phyloP scores from a whole-genome alignment of 345 rosid genomes.

The Balakata baccata region DNA sequence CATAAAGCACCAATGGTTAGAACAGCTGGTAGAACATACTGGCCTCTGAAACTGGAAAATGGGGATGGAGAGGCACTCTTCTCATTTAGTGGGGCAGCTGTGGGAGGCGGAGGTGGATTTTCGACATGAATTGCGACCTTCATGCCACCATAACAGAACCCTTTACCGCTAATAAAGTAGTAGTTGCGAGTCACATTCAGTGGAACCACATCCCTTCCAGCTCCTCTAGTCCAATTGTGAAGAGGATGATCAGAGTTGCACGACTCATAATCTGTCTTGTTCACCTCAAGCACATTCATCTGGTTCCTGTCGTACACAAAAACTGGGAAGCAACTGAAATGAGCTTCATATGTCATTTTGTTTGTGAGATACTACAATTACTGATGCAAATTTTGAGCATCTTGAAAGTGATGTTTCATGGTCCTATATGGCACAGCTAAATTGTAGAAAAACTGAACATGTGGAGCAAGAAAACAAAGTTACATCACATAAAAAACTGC shows the following conservation, averaged over 20 bases:
- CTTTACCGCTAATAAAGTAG: slow-evolving; percentile 79
- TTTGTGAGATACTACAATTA: no score
- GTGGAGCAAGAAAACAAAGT: not conserved
- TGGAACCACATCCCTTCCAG: slow-evolving; percentile 89
- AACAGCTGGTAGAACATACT: slow-evolving; percentile 39
- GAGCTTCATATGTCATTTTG: not conserved
- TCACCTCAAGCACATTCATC: slow-evolving; percentile 79
- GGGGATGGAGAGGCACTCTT: slow-evolving; percentile 38
- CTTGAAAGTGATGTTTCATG: not conserved
- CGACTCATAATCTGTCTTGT: slow-evolving; percentile 59
- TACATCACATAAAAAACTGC: slow-evolving; percentile 69
- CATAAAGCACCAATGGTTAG: slow-evolving; percentile 48
- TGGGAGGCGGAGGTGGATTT: slow-evolving; percentile 72
- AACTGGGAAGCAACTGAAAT: slow-evolving; percentile 33
- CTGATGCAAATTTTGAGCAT: not conserved
- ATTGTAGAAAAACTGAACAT: not conserved
- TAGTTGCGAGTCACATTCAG: slow-evolving; percentile 68
- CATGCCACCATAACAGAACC: slow-evolving; percentile 87
- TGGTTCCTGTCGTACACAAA: slow-evolving; percentile 94
- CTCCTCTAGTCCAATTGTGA: slow-evolving; percentile 78
- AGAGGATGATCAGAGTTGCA: slow-evolving; percentile 72
- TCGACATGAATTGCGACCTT: slow-evolving; percentile 60
- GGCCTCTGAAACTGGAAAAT: slow-evolving; percentile 29
- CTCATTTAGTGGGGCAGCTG: slow-evolving; percentile 34
- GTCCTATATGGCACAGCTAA: not conserved